A percentile compares a stretch with the other conserved stretches of the same genome.
Conservation (phyloP, 2,329 filamentous ascomycete species). For the Fusarium sp. region DNA sequence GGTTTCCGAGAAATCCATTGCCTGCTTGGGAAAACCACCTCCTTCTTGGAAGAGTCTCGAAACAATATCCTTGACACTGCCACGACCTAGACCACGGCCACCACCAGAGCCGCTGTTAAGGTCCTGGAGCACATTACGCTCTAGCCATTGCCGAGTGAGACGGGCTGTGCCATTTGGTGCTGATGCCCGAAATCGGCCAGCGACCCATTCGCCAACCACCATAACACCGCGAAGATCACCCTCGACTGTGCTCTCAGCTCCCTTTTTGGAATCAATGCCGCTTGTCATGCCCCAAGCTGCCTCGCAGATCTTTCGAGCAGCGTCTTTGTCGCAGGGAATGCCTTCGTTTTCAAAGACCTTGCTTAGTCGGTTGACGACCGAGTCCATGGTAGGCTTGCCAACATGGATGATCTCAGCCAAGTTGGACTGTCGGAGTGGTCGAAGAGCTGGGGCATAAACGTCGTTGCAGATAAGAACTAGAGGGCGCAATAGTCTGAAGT, state of each 20-base stretch:
- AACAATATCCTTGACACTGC: constrained; percentile 79
- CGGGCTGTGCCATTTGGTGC: constrained; percentile 54
- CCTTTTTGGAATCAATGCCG: constrained; percentile 75
- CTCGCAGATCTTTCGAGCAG: constrained; percentile 85
- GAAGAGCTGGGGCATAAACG: constrained; percentile 89
- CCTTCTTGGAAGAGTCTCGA: constrained; percentile 82
- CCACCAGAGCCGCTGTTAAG: constrained; percentile 77
- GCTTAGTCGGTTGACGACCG: constrained; percentile 84
- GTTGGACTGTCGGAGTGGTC: constrained; percentile 84
- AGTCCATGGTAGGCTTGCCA: constrained; percentile 86
- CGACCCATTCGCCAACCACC: constrained; percentile 90
- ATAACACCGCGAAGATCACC: constrained; percentile 84
- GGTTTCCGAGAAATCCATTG: constrained; percentile 53
- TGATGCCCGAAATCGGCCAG: constrained; percentile 71
- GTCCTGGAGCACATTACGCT: constrained; percentile 75
- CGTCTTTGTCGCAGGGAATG: constrained; percentile 88
- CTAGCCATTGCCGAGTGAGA: constrained; percentile 81
- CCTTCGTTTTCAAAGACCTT: constrained; percentile 89
- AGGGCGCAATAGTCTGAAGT: constrained; percentile 86
- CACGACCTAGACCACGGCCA: constrained; percentile 76
- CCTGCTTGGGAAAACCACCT: constrained; percentile 77
- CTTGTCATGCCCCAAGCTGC: constrained; percentile 82
- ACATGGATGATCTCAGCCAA: constrained; percentile 92
- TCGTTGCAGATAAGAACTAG: constrained; percentile 97
- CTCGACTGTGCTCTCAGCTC: constrained; percentile 74